Conservation (phyloP, 2,329 filamentous ascomycete genomes). For the Apiospora kogelbergensis region DNA sequence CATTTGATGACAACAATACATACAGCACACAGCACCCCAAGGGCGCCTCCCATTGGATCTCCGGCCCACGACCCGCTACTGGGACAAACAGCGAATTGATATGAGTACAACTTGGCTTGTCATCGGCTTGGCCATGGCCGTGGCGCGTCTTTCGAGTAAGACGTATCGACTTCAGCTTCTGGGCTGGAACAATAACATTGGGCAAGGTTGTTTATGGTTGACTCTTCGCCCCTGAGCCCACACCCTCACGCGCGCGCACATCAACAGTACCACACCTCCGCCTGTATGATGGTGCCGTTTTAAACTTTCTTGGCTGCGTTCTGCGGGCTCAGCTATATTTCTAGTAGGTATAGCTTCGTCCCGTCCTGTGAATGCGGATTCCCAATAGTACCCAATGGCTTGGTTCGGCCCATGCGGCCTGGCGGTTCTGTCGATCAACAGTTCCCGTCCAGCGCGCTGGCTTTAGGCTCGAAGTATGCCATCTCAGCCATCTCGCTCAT, state of each 20-base stretch:
- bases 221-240: not conserved
- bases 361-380: not conserved
- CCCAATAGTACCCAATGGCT: not conserved
- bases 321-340: not conserved
- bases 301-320: not conserved
- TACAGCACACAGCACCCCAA: not conserved
- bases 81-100: not conserved
- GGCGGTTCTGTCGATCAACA: not conserved
- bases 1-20: not conserved
- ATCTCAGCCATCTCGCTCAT: not conserved
- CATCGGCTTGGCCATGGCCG: not conserved
- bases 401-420: not conserved
- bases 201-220: not conserved
- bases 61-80: not conserved
- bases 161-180: not conserved
- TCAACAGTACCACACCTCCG: not conserved
- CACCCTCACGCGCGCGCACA: not conserved
- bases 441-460: not conserved
- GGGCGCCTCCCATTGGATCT: not conserved
- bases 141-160: not conserved
- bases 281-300: not conserved
- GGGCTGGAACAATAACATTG: not conserved
- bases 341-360: too few species aligned
- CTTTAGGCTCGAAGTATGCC: not conserved
- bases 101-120: not conserved